These are phyloP conservation scores for Erucastrum elatum DNA, from an alignment of 345 rosid species.

Conservation along the genomic window DNA sequence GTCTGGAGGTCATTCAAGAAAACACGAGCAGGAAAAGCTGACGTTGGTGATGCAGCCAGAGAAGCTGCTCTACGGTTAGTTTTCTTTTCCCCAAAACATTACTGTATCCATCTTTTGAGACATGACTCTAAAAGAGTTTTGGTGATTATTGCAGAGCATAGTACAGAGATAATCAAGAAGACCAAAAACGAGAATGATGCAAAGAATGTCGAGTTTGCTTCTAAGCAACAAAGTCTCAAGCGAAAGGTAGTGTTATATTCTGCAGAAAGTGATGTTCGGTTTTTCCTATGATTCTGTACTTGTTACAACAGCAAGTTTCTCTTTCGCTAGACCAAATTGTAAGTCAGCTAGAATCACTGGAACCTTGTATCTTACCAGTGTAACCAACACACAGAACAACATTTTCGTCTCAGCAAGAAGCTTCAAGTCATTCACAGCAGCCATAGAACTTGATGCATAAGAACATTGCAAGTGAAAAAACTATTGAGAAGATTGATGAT, in stretches of 20 bases:
- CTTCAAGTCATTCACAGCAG: neutral
- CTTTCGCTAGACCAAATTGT: neutral
- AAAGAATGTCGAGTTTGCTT: no score
- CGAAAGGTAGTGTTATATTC: neutral
- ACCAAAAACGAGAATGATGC: no score
- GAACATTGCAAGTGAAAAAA: no score
- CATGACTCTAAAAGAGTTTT: no score
- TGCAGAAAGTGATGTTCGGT: neutral
- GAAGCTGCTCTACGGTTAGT: conserved; percentile 51
- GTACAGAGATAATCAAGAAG: no score
- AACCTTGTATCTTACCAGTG: neutral
- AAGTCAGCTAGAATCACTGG: neutral
- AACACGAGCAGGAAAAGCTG: conserved; percentile 68
- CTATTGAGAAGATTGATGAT: no score
- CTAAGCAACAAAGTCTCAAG: no score
- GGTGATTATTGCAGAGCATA: no score
- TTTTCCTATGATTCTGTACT: neutral
- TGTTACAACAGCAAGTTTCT: neutral
- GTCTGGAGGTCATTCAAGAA: conserved; percentile 66
- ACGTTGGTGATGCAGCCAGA: conserved; percentile 74
- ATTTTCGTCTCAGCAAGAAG: neutral
- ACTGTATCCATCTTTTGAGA: no score
- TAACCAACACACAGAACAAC: neutral
- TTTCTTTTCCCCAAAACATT: no score
- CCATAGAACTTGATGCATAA: neutral